Base-by-base conservation (phyloP, 306 rosid genomes). In the Cyclanthera cordifolia region DNA sequence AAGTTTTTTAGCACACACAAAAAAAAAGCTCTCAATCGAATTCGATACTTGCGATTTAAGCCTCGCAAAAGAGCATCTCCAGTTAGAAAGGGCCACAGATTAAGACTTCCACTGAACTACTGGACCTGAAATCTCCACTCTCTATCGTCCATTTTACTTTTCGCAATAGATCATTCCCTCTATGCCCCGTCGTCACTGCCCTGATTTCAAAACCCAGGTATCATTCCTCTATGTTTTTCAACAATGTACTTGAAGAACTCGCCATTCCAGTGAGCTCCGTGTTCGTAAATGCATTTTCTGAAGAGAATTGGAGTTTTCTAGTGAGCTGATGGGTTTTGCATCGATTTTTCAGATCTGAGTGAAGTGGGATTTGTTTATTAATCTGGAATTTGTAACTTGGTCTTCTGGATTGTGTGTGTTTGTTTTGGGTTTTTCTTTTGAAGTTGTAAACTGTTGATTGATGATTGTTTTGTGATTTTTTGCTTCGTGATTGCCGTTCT, bases 311-410 rank as follows among this genome's bases (percentile, higher is more conserved):
- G 2, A 23, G 0, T n/a, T 60, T 8, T 60, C 46, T 64, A 19
- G 28, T 64, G 52, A 21, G 21, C 24, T 64, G 2, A 21, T 12
- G 34, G 52, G 34, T 6, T 43, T 46, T 66, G 52, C 9, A 7
- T 3, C 25, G 21, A n/a, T 43, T 55, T 71, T 32, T 37, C 46
- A 72, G 80, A 77, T 77, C 80, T 77, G 80, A 48, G 37, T 39
- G 7, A 14, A 48, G 24, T 43, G 70, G 49, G 20, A n/a, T 17
- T 1, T 19, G 32, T 70, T 51, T 69, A 23, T 27, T 70, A 69
- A 39, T 50, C 70, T 55, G 48, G 16, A 30, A 53, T 67, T 43
- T 19, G 48, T 39, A 4, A 39, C 28, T 61, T 61, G 10, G 15
- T 37, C 17, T 37, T 61, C 50, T 61, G 25, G 67, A 27, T 30